Base-by-base conservation (phyloP, 306 rosid species). In the Cajanus cajan region DNA sequence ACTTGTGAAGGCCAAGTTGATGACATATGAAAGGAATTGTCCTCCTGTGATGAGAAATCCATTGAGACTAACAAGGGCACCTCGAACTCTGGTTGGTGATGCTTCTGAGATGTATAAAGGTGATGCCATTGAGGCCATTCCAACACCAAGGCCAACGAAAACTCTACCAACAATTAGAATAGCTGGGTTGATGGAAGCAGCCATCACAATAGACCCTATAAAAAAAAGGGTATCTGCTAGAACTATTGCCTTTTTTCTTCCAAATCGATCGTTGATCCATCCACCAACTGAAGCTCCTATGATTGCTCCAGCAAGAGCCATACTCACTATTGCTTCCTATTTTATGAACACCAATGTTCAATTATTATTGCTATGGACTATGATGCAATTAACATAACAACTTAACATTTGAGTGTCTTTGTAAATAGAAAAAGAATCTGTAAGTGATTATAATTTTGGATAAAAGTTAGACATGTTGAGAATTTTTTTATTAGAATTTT, bases 21-120 rank as follows among this genome's bases (percentile, higher is more conserved):
- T 83, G 48, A 90, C 47, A 48, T 88, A 88, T 18, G 94, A 85
- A 18, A 90, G 85, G 76, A 90, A 90, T n/a, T 90, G 94, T 7
- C 94, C 94, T 10, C 89, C 92, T 19, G 94, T 90, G 61, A 88
- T 88, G 44, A 90, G 94, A 67, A 90, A 88, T 10, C 86, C 88
- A 77, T 90, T 90, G 62, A 85, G 85, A 65, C 92, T 86, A 62
- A 90, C 94, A 62, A 90, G 87, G 43, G 94, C 94, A 7, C 94
- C 94, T 8, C 94, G 33, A 16, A 90, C 90, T 79, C 85, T 83
- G 0, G 92, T 84, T 1, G 92, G 94, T 43, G 94, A 90, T 11
- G 94, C 90, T 76, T 90, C 94, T 0, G 94, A 88, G 73, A 90
- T 90, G 84, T 90, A 90, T 4, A 90, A 41, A 51, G 94, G 92